A percentile compares a stretch with the other conserved stretches of the same genome.
Conservation (phyloP, 106 monocot species). For the Gastrodia elata region DNA sequence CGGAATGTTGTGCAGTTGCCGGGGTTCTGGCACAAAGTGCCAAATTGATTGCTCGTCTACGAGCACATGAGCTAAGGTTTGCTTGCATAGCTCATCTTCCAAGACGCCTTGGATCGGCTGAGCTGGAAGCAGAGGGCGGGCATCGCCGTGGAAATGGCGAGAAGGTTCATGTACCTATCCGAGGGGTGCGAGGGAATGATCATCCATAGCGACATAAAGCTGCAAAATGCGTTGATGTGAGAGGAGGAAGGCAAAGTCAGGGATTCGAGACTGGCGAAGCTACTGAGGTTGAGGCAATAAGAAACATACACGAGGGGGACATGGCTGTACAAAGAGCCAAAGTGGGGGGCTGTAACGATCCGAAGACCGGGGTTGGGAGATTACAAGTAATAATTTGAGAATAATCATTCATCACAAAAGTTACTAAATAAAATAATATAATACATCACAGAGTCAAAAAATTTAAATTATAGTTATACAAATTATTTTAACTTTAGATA, state of each 20-base stretch:
- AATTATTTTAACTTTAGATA: too few relatives aligned
- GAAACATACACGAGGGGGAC: conserved; percentile 34
- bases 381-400: too few relatives aligned
- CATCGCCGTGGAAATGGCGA: conserved; percentile 24
- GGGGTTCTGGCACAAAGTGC: conserved; percentile 31
- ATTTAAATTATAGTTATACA: too few relatives aligned
- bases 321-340: conserved; percentile 27
- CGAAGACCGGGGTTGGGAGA: too few relatives aligned
- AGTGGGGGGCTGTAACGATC: too few relatives aligned
- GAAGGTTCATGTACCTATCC: conserved; percentile 27
- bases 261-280: conserved; percentile 34
- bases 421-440: too few relatives aligned
- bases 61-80: conserved; percentile 36
- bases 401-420: too few relatives aligned
- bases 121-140: conserved; percentile 24
- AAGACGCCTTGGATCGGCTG: background rate
- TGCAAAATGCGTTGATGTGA: conserved; percentile 32
- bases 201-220: conserved; percentile 44
- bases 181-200: conserved; percentile 23
- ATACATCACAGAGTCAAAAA: too few relatives aligned
- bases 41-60: conserved; percentile 20
- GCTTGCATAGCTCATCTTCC: conserved; percentile 14
- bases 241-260: conserved; percentile 14
- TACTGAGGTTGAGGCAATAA: conserved; percentile 7
- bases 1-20: conserved; percentile 27